Percentiles rank a stretch among this genome's conserved stretches.
Evolutionary conservation across 1,284 basidiomycete genomes (phyloP).

Genomic region (Sporisorium iseilematis-ciliati): DNA sequence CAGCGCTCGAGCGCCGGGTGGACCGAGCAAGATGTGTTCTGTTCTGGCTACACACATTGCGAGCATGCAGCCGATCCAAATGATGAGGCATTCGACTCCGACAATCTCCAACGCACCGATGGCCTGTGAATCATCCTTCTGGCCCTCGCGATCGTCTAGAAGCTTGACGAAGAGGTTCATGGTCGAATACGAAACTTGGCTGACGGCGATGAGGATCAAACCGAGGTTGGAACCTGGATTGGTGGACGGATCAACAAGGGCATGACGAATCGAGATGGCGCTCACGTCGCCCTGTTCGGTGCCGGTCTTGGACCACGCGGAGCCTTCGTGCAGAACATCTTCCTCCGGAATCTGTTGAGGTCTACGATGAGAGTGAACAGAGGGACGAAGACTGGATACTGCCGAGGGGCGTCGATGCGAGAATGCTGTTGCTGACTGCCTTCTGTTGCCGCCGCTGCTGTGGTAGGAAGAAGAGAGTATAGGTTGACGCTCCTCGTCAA

Average conservation of each 20-base stretch:
- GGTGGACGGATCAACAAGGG: slow-evolving; percentile 38
- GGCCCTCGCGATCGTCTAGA: slow-evolving; percentile 66
- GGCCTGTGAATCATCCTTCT: slow-evolving; percentile 10
- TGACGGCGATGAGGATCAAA: slow-evolving; percentile 46
- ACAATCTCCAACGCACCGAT: slow-evolving; percentile 71
- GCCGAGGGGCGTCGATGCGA: slow-evolving; percentile 32
- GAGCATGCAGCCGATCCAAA: slow-evolving; percentile 64
- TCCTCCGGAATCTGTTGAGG: slow-evolving; percentile 30
- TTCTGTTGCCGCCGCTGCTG: slow-evolving; percentile 17
- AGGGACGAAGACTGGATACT: slow-evolving; percentile 29
- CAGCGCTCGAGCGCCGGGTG: slow-evolving; percentile 76
- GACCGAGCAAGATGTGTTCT: slow-evolving; percentile 78
- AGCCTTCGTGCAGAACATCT: slow-evolving; percentile 22
- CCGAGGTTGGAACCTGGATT: slow-evolving; percentile 50
- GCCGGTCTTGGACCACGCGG: slow-evolving; percentile 24
- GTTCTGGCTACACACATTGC: slow-evolving; percentile 71
- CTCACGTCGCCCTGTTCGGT: slow-evolving; percentile 29
- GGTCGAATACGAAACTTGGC: slow-evolving; percentile 53
- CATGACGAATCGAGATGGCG: slow-evolving; percentile 45
- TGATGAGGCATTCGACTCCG: slow-evolving; percentile 73
- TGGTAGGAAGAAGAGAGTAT: slow-evolving; percentile 18
- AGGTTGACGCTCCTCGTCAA: slow-evolving; percentile 35
- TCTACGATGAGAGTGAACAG: slow-evolving; percentile 14
- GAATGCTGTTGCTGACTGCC: slow-evolving; percentile 21
- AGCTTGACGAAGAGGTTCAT: slow-evolving; percentile 78